Conservation (phyloP, 176 grass and related monocot genomes). For the Bothriochloa decipiens region DNA sequence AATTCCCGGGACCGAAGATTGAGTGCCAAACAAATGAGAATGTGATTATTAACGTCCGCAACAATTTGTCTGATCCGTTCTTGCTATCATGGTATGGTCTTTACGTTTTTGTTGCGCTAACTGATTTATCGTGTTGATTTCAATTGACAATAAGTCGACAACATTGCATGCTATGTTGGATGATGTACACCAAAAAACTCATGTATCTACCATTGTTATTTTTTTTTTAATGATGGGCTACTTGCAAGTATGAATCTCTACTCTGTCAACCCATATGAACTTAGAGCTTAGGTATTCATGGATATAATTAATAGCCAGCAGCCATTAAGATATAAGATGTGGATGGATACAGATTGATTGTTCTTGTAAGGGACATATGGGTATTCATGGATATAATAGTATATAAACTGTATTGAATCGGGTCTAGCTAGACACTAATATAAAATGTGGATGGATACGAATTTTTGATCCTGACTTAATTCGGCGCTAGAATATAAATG, state of each 20-base stretch:
- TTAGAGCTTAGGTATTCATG: too few relatives aligned
- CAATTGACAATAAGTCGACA: too few relatives aligned
- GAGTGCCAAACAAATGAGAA: slow-evolving; percentile 74
- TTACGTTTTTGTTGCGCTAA: not conserved
- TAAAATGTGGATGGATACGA: not conserved
- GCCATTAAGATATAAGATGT: not conserved
- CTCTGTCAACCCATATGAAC: too few relatives aligned
- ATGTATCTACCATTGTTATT: not conserved
- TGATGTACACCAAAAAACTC: not conserved
- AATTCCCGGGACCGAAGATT: slow-evolving; percentile 81
- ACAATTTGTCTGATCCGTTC: slow-evolving; percentile 63
- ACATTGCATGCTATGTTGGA: not conserved
- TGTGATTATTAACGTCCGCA: slow-evolving; percentile 70
- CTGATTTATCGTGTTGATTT: not conserved
- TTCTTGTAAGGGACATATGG: not conserved
- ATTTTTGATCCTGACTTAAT: not conserved
- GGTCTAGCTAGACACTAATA: not conserved
- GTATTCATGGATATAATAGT: not conserved
- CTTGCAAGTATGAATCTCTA: not conserved
- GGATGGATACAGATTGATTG: not conserved
- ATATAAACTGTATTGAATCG: too few relatives aligned
- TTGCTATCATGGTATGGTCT: slow-evolving; percentile 74
- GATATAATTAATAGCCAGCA: not conserved
- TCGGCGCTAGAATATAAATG: not conserved
- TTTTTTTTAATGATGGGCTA: not conserved